Conservation (phyloP, 306 rosid species). For the Mucuna pruriens region DNA sequence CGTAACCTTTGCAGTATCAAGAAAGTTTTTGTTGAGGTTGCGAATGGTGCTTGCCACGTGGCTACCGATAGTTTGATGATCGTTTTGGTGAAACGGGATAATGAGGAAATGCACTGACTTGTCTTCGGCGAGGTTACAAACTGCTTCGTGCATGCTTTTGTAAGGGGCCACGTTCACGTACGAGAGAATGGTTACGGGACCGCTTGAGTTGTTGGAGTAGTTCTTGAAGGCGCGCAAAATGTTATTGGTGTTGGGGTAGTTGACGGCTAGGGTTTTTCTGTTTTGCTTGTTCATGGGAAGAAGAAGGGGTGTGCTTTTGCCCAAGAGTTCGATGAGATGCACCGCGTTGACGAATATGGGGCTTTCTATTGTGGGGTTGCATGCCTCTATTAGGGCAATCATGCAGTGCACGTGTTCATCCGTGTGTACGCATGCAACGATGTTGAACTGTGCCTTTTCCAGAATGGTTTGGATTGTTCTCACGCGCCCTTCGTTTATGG, state of each 20-base stretch:
- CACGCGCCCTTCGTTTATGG: background rate
- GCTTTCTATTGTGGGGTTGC: constrained; percentile 36
- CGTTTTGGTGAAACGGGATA: constrained; percentile 51
- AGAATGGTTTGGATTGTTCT: constrained; percentile 40
- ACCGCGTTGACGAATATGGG: constrained; percentile 46
- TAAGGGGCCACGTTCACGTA: constrained; percentile 51
- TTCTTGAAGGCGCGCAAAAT: constrained; percentile 58
- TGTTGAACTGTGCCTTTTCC: background rate
- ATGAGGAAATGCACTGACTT: constrained; percentile 41
- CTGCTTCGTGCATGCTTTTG: constrained; percentile 51
- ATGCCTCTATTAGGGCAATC: constrained; percentile 51
- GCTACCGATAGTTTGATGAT: background rate
- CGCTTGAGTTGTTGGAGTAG: constrained; percentile 48
- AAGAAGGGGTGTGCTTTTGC: constrained; percentile 44
- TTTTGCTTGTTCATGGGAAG: constrained; percentile 37
- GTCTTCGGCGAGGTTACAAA: constrained; percentile 42
- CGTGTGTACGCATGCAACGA: constrained; percentile 48
- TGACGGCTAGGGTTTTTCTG: background rate
- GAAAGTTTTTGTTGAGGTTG: constrained; percentile 41
- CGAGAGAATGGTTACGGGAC: constrained; percentile 40
- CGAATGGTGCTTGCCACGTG: background rate
- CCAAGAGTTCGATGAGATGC: constrained; percentile 50
- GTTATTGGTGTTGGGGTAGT: constrained; percentile 38
- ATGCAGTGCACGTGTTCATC: constrained; percentile 49
- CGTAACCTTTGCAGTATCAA: constrained; percentile 38